Evolutionary conservation across 345 rosid genomes (phyloP), one percentile per base, ranked within the genome.

Genomic region (Syzygium grande): DNA sequence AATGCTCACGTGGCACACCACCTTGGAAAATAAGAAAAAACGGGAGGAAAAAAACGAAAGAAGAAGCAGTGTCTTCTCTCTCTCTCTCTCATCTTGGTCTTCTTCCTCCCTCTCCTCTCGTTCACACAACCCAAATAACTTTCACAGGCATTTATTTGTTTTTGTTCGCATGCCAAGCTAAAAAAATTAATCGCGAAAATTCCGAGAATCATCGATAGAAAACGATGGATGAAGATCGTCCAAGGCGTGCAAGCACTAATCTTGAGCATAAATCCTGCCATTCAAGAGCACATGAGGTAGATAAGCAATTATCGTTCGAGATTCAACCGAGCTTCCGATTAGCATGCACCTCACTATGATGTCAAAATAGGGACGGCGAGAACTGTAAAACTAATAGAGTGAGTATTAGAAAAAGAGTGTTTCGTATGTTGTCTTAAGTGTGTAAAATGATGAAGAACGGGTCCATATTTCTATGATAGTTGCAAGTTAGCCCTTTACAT

Each of bases 381-480:
- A 59, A n/a, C n/a, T n/a, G 2, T n/a, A 3, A 16, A 61, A 61
- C 73, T 61, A 0, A 12, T 12, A 61, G 17, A n/a, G 73, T 0
- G 14, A 61, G 73, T n/a, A 3, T 5, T 0, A 13, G 1, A 13
- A n/a, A 5, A 11, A n/a, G 0, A 1, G 5, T n/a, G 10, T 14
- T n/a, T 13, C 1, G 0, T 6, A 61, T 61, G 73, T 52, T 52
- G 7, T 5, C 15, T 52, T 52, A 52, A 19, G 16, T 0, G 6
- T 52, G 17, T 14, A 15, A 7, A n/a, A 61, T 0, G 0, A n/a
- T 6, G 19, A 61, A 29, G 2, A n/a, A n/a, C 1, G 0, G 0
- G 19, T 61, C 0, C 1, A 61, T 13, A 43, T 43, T 43, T 43
- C 46, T 43, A 6, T 43, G 46, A 5, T 43, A 43, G 19, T 52